Conservation (phyloP, 2,329 filamentous ascomycete genomes). For the Trichoderma semiorbis region DNA sequence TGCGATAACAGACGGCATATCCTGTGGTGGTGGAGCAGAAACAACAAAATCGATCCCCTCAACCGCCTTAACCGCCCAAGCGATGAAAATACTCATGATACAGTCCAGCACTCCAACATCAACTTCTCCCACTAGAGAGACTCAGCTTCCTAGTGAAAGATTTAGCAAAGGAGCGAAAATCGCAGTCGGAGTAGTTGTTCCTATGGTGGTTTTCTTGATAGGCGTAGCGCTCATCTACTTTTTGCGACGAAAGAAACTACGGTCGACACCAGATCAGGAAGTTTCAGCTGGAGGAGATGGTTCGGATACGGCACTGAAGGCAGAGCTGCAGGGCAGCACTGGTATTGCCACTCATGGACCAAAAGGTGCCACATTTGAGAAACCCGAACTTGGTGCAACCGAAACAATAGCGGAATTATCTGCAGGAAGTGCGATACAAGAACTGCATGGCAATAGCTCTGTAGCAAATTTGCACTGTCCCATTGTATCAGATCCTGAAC, state of each 20-base stretch:
- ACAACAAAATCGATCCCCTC: background rate
- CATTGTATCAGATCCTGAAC: background rate
- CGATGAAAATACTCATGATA: background rate
- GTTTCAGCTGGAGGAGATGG: background rate
- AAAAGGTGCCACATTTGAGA: background rate
- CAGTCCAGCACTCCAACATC: background rate
- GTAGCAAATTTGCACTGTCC: background rate
- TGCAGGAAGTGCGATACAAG: background rate
- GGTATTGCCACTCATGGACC: background rate
- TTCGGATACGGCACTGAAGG: background rate
- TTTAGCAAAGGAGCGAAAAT: background rate
- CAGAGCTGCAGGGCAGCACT: background rate
- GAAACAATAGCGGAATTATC: background rate
- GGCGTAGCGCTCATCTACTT: background rate
- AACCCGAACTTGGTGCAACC: background rate
- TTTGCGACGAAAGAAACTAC: background rate
- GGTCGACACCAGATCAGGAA: background rate
- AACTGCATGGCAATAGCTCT: background rate
- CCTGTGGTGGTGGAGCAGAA: background rate
- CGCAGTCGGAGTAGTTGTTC: background rate
- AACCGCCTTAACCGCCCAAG: background rate
- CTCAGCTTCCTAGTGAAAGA: background rate
- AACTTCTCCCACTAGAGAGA: background rate
- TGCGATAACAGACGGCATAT: background rate
- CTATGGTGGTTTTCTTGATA: background rate